Evolutionary conservation across 805 yeast genomes (phyloP).

Genomic region (Candida nanaspora): DNA sequence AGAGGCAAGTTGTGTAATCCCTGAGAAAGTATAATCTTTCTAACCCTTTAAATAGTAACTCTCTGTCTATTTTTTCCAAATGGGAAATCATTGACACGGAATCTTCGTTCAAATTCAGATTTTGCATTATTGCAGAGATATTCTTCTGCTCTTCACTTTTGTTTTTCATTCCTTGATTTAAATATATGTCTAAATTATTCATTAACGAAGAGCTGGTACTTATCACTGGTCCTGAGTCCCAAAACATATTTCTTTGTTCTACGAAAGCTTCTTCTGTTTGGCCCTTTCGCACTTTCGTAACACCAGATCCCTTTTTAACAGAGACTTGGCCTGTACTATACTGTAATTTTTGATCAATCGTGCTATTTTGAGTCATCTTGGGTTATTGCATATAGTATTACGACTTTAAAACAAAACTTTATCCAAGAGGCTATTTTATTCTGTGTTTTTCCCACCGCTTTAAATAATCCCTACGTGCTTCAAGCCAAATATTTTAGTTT

Average conservation of each 20-base stretch:
- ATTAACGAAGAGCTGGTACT: constrained; percentile 40
- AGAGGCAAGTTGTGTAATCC: constrained; percentile 45
- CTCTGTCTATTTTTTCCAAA: constrained; percentile 47
- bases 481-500: too few species aligned
- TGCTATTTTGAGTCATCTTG: neutral
- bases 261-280: constrained; percentile 62
- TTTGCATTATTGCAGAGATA: neutral
- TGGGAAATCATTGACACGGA: neutral
- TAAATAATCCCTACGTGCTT: too few species aligned
- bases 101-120: neutral
- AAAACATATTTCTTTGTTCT: constrained; percentile 44
- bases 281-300: constrained; percentile 49
- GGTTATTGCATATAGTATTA: too few species aligned
- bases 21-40: constrained; percentile 55
- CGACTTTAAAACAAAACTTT: neutral
- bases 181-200: neutral
- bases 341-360: too few species aligned
- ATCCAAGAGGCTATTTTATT: too few species aligned
- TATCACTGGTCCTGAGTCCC: constrained; percentile 48
- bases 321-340: constrained; percentile 33
- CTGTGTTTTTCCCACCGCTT: too few species aligned
- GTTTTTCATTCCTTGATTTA: neutral
- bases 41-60: constrained; percentile 47
- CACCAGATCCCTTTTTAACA: constrained; percentile 40
- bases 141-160: constrained; percentile 13